Evolutionary conservation across 805 yeast species (phyloP).

Genomic region (Candida tammaniensis): DNA sequence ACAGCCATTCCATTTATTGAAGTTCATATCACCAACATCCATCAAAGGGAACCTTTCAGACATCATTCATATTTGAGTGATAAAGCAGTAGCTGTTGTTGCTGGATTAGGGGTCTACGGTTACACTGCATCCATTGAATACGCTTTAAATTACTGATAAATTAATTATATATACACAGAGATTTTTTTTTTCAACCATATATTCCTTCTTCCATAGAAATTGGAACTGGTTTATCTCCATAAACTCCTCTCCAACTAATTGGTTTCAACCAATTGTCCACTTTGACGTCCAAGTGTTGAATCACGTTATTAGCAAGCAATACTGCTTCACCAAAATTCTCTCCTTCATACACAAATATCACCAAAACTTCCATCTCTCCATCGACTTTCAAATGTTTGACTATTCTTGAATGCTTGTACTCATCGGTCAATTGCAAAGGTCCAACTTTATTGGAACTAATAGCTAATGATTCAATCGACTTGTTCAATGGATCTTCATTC

Average conservation of each 20-base stretch:
- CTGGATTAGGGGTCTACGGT: conserved; percentile 42
- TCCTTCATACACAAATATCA: conserved; percentile 79
- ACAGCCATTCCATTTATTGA: conserved; percentile 50
- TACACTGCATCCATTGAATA: conserved; percentile 40
- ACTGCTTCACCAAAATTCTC: conserved; percentile 78
- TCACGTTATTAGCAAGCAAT: conserved; percentile 40
- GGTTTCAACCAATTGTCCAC: conserved; percentile 50
- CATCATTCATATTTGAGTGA: conserved; percentile 48
- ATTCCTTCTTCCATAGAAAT: conserved; percentile 74
- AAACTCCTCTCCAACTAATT: conserved; percentile 79
- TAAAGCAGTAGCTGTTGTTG: conserved; percentile 45
- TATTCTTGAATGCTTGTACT: conserved; percentile 11
- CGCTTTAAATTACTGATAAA: conserved; percentile 32
- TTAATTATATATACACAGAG: neutral
- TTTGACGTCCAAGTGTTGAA: conserved; percentile 12
- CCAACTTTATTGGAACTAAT: conserved; percentile 2
- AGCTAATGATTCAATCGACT: conserved; percentile 22
- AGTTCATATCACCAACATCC: conserved; percentile 51
- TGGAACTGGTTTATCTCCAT: conserved; percentile 71
- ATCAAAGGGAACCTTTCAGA: conserved; percentile 50
- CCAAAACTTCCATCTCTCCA: conserved; percentile 30
- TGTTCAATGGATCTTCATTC: conserved; percentile 29
- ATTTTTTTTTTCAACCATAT: conserved; percentile 42
- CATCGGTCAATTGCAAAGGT: neutral
- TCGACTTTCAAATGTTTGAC: conserved; percentile 8